Percentiles rank a stretch among this genome's conserved stretches.
Evolutionary conservation across 2,329 filamentous ascomycete genomes (phyloP).

Genomic region (Hymenoscyphus linearis): DNA sequence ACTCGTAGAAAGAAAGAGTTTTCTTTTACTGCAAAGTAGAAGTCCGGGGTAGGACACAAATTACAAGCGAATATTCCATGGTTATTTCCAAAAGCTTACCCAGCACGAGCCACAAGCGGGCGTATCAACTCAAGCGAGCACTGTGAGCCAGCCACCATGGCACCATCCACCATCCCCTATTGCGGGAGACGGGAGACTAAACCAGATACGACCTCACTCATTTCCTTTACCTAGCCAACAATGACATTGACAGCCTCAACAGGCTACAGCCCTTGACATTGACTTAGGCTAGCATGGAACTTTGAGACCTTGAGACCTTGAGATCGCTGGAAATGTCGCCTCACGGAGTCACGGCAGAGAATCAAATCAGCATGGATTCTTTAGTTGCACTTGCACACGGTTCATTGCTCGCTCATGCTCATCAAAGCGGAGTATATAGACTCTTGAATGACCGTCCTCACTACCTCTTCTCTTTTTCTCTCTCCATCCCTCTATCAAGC

Average conservation of each 20-base stretch:
- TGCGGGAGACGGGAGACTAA: background rate
- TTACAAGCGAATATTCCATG: background rate
- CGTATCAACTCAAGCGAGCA: background rate
- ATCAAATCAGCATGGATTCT: background rate
- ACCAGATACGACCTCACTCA: conserved; percentile 3
- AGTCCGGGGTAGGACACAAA: no score
- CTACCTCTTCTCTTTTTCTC: conserved; percentile 2
- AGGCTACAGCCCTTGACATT: no score
- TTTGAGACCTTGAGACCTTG: background rate
- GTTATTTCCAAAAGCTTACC: background rate
- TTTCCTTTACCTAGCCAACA: conserved; percentile 5
- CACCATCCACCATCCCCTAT: conserved; percentile 3
- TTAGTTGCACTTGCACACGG: background rate
- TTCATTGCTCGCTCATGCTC: background rate
- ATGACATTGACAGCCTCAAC: background rate
- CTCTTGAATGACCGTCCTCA: background rate
- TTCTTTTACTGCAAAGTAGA: no score
- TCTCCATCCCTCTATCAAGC: conserved; percentile 12
- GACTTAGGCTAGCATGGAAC: background rate
- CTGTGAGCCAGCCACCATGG: no score
- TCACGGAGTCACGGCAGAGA: background rate
- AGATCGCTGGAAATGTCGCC: background rate
- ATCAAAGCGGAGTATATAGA: conserved; percentile 7
- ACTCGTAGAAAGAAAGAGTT: no score
- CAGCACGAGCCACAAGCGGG: background rate